Percentiles rank a stretch among this genome's conserved stretches.
These are phyloP conservation scores for Clonostachys sp. DNA, from an alignment of 2,329 filamentous ascomycete species.

Conservation along the genomic window DNA sequence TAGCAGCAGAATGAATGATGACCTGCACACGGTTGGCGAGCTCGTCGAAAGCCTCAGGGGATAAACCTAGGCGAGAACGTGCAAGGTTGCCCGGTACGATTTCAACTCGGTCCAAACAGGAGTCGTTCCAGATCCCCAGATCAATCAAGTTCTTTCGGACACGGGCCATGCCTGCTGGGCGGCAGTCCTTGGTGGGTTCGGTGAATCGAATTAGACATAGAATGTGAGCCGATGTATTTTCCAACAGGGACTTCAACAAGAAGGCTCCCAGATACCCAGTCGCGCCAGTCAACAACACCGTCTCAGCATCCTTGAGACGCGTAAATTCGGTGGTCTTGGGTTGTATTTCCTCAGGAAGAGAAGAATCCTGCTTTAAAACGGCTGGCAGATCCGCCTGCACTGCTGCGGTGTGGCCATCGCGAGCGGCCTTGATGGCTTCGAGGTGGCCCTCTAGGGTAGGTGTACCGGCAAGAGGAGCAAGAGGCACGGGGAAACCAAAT, in stretches of 20 bases:
- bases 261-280: constrained; percentile 77
- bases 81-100: constrained; percentile 71
- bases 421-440: constrained; percentile 63
- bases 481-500: constrained; percentile 70
- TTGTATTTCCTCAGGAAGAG: constrained; percentile 66
- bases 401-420: constrained; percentile 69
- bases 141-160: constrained; percentile 75
- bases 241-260: constrained; percentile 63
- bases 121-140: constrained; percentile 71
- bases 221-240: constrained; percentile 64
- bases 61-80: constrained; percentile 63
- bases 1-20: constrained; percentile 73
- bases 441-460: constrained; percentile 71
- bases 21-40: constrained; percentile 64
- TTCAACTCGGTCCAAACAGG: constrained; percentile 73
- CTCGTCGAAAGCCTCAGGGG: constrained; percentile 59
- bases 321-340: constrained; percentile 47
- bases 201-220: constrained; percentile 71
- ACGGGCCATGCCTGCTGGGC: constrained; percentile 64
- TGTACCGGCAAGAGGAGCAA: constrained; percentile 65
- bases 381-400: constrained; percentile 72
- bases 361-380: constrained; percentile 61
- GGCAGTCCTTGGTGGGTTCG: constrained; percentile 60
- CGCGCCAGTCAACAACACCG: constrained; percentile 68
- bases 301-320: constrained; percentile 60